Evolutionary conservation across 495 filamentous ascomycete species (phyloP).

Genomic region (Aspergillus homomorphus): DNA sequence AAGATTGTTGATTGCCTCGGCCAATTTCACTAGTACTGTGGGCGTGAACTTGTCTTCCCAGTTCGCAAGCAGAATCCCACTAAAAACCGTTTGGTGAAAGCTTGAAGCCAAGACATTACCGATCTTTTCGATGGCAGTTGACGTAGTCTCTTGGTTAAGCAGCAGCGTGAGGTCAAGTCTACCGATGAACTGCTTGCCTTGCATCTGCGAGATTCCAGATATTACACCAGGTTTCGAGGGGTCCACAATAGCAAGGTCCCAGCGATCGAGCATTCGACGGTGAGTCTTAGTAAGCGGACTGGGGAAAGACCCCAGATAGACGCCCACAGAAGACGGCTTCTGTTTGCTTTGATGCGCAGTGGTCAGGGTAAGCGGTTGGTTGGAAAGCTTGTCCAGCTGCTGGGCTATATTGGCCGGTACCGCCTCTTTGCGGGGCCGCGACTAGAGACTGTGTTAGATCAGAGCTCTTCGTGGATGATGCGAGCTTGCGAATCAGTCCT

Average conservation of each 20-base stretch:
- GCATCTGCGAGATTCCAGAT: slow-evolving; percentile 30
- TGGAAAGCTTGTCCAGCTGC: slow-evolving; percentile 28
- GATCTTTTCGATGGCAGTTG: slow-evolving; percentile 33
- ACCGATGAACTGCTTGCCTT: slow-evolving; percentile 33
- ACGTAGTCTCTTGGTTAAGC: slow-evolving; percentile 20
- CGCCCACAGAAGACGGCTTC: slow-evolving; percentile 47
- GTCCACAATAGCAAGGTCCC: slow-evolving; percentile 50
- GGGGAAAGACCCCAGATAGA: slow-evolving; percentile 45
- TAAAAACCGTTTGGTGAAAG: slow-evolving; percentile 36
- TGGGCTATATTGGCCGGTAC: slow-evolving; percentile 29
- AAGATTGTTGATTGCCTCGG: slow-evolving; percentile 34
- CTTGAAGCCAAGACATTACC: slow-evolving; percentile 26
- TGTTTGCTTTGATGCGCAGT: slow-evolving; percentile 10
- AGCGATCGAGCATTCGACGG: slow-evolving; percentile 35
- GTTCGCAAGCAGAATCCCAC: slow-evolving; percentile 48
- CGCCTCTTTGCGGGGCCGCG: slow-evolving; percentile 24
- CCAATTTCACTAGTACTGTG: slow-evolving; percentile 33
- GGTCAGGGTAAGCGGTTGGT: slow-evolving; percentile 24
- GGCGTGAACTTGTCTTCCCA: slow-evolving; percentile 40
- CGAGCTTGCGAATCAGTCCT: background rate
- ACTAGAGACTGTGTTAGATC: slow-evolving; percentile 17
- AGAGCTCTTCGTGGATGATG: background rate
- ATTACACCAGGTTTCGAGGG: slow-evolving; percentile 39
- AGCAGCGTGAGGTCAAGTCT: slow-evolving; percentile 40
- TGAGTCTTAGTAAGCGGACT: slow-evolving; percentile 33